Conservation (phyloP, 2,329 filamentous ascomycete genomes). For the Hortaea sp. region DNA sequence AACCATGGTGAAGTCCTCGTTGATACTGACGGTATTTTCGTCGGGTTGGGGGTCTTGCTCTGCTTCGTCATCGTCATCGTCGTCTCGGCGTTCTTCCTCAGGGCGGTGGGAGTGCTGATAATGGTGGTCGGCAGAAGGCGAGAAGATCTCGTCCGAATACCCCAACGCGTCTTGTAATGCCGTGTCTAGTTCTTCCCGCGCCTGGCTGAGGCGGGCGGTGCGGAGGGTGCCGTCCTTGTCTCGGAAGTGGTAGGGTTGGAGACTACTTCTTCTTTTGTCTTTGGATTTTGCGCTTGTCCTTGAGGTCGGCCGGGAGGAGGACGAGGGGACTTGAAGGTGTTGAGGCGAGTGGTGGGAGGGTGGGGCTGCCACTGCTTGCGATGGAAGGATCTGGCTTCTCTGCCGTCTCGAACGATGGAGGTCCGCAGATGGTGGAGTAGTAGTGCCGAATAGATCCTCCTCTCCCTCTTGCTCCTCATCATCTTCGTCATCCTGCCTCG, state of each 20-base stretch:
- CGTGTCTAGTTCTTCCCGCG: slow-evolving; percentile 21
- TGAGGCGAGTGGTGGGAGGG: neutral
- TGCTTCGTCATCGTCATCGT: slow-evolving; percentile 6
- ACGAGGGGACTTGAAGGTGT: neutral
- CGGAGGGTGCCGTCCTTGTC: slow-evolving; percentile 6
- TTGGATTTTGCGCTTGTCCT: neutral
- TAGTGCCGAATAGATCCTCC: neutral
- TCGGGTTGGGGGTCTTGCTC: slow-evolving; percentile 17
- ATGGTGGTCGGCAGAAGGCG: too few species aligned
- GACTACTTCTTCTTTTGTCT: neutral
- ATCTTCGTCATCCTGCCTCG: neutral
- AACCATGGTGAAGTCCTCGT: slow-evolving; percentile 43
- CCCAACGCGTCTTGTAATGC: slow-evolving; percentile 22
- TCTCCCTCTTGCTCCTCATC: slow-evolving; percentile 1
- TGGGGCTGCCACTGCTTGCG: slow-evolving; percentile 1
- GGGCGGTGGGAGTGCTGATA: neutral
- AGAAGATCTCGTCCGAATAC: neutral
- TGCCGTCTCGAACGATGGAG: too few species aligned
- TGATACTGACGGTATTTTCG: slow-evolving; percentile 37
- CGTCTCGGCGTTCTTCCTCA: slow-evolving; percentile 4
- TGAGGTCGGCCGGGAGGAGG: neutral
- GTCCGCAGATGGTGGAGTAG: too few species aligned
- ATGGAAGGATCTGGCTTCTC: neutral
- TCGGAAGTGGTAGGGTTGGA: neutral
- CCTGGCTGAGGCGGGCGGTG: slow-evolving; percentile 16